Evolutionary conservation across 2,329 filamentous ascomycete species (phyloP).

Genomic region (Pseudodiploospora longispora): DNA sequence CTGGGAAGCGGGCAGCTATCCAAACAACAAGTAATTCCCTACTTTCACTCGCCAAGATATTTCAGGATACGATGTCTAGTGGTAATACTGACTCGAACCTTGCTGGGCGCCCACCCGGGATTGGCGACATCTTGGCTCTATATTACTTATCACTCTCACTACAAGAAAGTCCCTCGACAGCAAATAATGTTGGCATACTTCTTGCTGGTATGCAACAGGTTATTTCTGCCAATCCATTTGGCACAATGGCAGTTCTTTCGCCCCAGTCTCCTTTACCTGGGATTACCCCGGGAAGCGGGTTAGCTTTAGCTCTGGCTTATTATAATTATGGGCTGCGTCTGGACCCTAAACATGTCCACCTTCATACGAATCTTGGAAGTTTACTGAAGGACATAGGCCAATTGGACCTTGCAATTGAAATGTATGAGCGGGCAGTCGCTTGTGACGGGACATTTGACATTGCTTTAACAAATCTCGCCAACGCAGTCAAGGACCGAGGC

Average conservation of each 20-base stretch:
- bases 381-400: constrained; percentile 94
- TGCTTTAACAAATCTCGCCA: constrained; percentile 89
- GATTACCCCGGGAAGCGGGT: constrained; percentile 74
- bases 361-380: constrained; percentile 94
- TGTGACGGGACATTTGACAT: constrained; percentile 97
- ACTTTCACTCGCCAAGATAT: constrained; percentile 91
- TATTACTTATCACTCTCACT: constrained; percentile 94
- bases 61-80: constrained; percentile 88
- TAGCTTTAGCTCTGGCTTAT: constrained; percentile 81
- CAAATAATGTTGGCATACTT: constrained; percentile 95
- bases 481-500: constrained; percentile 95
- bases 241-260: constrained; percentile 7
- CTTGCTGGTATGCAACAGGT: constrained; percentile 85
- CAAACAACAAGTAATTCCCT: constrained; percentile 94
- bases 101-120: constrained; percentile 60
- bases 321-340: constrained; percentile 90
- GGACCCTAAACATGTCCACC: constrained; percentile 83
- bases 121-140: constrained; percentile 85
- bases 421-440: constrained; percentile 91
- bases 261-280: constrained; percentile 56
- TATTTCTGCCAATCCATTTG: constrained; percentile 21
- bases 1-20: constrained; percentile 69
- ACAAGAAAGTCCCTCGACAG: constrained; percentile 92
- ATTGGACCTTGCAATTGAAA: constrained; percentile 80
- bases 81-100: constrained; percentile 48